Evolutionary conservation across 2,329 filamentous ascomycete genomes (phyloP), one percentile per base, ranked within the genome.

Genomic region (Alternaria gaisen): DNA sequence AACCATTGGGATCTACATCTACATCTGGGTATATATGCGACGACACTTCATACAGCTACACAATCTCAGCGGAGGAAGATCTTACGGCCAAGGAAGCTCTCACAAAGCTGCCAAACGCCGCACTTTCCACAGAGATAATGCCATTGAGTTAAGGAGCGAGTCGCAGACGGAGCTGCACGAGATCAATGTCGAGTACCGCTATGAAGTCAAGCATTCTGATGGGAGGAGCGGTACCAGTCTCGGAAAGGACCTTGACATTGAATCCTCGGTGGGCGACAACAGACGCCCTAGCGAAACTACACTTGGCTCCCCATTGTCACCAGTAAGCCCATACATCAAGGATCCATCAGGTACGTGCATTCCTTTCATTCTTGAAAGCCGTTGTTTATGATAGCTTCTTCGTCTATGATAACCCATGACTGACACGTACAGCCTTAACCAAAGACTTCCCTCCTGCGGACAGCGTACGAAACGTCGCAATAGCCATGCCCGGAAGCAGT

Each of bases 11-110:
- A 60, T 60, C 10, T 60, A 60, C 20, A 6, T 60, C 24, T 60
- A 60, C 24, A 56, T 60, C 22, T 60, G 52, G 58, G 22, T 42
- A 12, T 61, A 48, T 11, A 58, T 58, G 58, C 38, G 26, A 11
- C 43, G 22, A 26, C 54, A 58, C 59, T 56, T 53, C 10, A 30
- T 26, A 20, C 41, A 24, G 10, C n/a, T 58, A 22, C n/a, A 30
- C 5, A 9, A 28, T 12, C 28, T 38, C 14, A 53, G 28, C 34
- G 9, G n/a, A 10, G 43, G 48, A 30, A n/a, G 20, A 8, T 54
- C 55, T 11, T 53, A 58, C 38, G 40, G 32, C 8, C 52, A 47
- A 14, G 28, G 24, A 43, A 60, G 43, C 36, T 26, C 57, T 6
- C 18, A 20, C 8, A 53, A 48, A n/a, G 50, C 57, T 9, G 22